phyloP scores from a whole-genome alignment of 2,329 filamentous ascomycete species.

The Epichloe brachyelytri region DNA sequence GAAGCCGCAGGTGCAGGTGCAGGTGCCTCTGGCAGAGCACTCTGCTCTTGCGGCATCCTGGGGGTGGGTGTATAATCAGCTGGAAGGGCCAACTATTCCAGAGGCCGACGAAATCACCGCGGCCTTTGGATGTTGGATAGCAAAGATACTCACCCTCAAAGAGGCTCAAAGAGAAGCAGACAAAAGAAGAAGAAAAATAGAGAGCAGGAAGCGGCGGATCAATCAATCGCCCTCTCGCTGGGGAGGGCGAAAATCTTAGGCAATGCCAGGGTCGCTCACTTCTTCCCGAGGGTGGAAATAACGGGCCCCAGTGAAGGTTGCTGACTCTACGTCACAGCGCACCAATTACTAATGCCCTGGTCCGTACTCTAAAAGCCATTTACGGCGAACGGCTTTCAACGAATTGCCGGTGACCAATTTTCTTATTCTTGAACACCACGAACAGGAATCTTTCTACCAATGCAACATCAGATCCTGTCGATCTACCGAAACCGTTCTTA shows the following conservation, averaged over 20 bases:
- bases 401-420: not conserved
- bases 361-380: not conserved
- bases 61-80: not conserved
- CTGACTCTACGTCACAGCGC: not conserved
- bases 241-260: too few species aligned
- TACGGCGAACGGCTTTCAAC: slow-evolving; percentile 1
- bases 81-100: not conserved
- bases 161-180: too few species aligned
- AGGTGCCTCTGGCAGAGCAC: not conserved
- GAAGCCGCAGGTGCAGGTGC: not conserved
- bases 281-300: not conserved
- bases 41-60: slow-evolving; percentile 3
- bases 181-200: not conserved
- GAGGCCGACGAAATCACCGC: too few species aligned
- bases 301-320: too few species aligned
- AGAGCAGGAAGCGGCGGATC: not conserved
- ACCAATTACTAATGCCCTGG: slow-evolving; percentile 4
- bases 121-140: too few species aligned
- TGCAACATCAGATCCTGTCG: not conserved
- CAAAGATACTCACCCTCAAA: not conserved
- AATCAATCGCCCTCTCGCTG: too few species aligned
- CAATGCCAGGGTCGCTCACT: not conserved
- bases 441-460: too few species aligned
- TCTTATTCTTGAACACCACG: not conserved
- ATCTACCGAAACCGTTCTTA: not conserved